Base-by-base conservation (phyloP, 768 basidiomycete species). In the Suillus luteus region DNA sequence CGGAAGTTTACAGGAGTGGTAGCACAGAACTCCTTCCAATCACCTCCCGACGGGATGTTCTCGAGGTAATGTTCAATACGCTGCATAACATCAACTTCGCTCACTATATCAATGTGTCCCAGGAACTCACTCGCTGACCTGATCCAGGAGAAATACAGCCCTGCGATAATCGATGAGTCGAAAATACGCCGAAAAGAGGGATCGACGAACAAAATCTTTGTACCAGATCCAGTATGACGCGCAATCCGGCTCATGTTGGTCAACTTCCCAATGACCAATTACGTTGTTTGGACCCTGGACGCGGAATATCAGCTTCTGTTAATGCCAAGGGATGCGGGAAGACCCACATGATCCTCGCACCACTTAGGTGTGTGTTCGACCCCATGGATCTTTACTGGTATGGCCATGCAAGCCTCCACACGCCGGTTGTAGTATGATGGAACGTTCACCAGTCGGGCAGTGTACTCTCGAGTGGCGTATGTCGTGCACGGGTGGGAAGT, bases 21-120 rank as follows among this genome's bases (percentile, higher is more conserved):
- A 17, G 75, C 72, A 57, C 76, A 77, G 52, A 77, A 73, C 55
- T 70, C 68, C 15, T 66, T 65, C 75, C 74, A 77, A 27, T 72
- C 70, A 12, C 69, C 58, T 10, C 73, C 71, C 11, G 5, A 6
- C 8, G 71, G 74, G 15, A 77, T 66, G 22, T 72, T 71, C 19
- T 71, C 68, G 7, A 77, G 58, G 55, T 67, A 71, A 2, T 73
- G 71, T 22, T 76, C 72, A 60, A 76, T 68, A 31, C 67, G 70
- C 75, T 77, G 54, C n/a, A 15, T 33, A 40, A 17, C 27, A 14
- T 40, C 38, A 62, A 14, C 24, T 37, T 9, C 9, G 31, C 31
- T 35, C n/a, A 48, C 43, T 7, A 33, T 38, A 24, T 31, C 4
- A 35, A 35, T 14, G 19, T 55, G 40, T 10, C 24, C 48, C 38